Evolutionary conservation across 31 red algal genomes (phyloP), one percentile per base, ranked within the genome.

Genomic region (Odonthalia washingtoniensis): DNA sequence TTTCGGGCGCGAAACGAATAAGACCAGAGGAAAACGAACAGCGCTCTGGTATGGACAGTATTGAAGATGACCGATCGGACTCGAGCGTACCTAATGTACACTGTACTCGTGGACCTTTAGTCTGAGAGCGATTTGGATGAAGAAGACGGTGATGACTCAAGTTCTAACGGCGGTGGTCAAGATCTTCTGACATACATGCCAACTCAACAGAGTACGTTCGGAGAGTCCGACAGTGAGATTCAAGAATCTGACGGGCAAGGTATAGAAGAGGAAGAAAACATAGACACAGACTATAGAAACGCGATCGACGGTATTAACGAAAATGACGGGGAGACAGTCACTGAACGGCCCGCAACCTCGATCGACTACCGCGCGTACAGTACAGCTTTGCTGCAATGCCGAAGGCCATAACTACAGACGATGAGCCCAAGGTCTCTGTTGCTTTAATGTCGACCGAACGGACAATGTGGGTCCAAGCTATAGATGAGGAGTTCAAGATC

Each of bases 361-460:
- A 37, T 32, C 66, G 6, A 32, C 6, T 12, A 28, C 9, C 66
- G 34, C n/a, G 66, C n/a, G 28, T 12, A 27, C 16, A 70, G 16
- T 27, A 27, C 66, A 70, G 28, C 34, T 14, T 39, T 4, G 30
- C 5, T 49, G 45, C 45, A 60, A 40, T 65, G 6, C 1, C 79
- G 18, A 4, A 3, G 49, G 3, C 49, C 21, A 82, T 82, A 24
- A 27, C 21, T 28, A 65, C 72, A 37, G 27, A 26, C 44, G 46
- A 74, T 0, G 72, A 75, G n/a, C 42, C 84, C 5, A 64, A 36
- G 3, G 0, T 87, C 3, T 36, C 0, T 44, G 44, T 76, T 0
- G 72, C 70, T 43, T 46, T 87, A 3, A 77, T 64, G 52, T 87
- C 72, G 18, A 2, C 70, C 45, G 84, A 87, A 45, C 2, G 14